Conservation (phyloP, 768 basidiomycete species). For the Asterophora lycoperdoides region DNA sequence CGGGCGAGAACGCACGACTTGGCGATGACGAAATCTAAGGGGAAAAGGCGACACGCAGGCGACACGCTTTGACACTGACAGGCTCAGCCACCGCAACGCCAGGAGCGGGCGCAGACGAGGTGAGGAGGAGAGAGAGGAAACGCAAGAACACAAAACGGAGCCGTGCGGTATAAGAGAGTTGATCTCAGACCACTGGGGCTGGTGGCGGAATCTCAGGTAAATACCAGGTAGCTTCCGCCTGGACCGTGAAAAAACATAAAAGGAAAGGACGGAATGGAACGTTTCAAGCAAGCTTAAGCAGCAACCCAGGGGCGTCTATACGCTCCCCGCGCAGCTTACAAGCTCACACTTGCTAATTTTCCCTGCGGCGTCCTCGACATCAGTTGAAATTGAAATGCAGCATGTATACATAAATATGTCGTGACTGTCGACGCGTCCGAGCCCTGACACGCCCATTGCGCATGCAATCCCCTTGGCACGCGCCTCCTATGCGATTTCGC, state of each 20-base stretch:
- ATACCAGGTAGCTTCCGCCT: slow-evolving; percentile 3
- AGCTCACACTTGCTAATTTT: no score
- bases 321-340: no score
- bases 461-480: no score
- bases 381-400: not conserved
- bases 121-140: not conserved
- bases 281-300: not conserved
- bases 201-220: slow-evolving; percentile 8
- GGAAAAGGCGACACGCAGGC: not conserved
- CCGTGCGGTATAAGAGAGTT: slow-evolving; percentile 3
- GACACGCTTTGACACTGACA: no score
- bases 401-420: no score
- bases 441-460: no score
- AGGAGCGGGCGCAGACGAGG: not conserved
- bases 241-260: not conserved
- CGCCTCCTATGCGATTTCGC: not conserved
- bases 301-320: no score
- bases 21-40: not conserved
- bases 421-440: no score
- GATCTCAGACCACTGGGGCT: slow-evolving; percentile 12
- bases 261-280: not conserved
- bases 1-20: not conserved
- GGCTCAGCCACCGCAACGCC: not conserved
- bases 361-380: not conserved
- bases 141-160: slow-evolving; percentile 4